These are phyloP conservation scores for Tricholoma saponaceum DNA, from an alignment of 768 basidiomycete genomes.

Conservation along the genomic window DNA sequence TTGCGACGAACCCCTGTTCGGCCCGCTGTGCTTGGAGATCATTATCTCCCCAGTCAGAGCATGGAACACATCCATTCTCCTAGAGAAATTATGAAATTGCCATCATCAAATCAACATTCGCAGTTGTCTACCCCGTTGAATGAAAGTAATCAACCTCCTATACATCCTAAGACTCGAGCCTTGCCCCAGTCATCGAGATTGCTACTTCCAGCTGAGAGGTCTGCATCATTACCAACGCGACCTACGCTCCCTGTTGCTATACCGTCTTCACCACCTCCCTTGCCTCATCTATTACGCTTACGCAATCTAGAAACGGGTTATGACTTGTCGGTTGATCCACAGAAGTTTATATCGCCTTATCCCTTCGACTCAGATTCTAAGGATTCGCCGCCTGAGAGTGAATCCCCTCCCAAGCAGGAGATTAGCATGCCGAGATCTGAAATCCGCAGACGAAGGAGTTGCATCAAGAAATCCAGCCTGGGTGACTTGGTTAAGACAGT, in stretches of 20 bases:
- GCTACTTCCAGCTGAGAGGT: conserved; percentile 3
- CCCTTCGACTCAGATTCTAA: neutral
- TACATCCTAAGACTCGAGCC: neutral
- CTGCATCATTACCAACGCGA: conserved; percentile 5
- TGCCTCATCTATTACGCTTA: conserved; percentile 35
- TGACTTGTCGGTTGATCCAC: conserved; percentile 18
- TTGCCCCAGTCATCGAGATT: neutral
- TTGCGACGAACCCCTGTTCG: conserved; percentile 12
- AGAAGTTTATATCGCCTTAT: conserved; percentile 9
- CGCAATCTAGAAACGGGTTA: conserved; percentile 16
- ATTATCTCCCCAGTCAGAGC: neutral
- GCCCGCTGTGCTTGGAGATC: conserved; percentile 4
- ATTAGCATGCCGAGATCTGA: conserved; percentile 19
- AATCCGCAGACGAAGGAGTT: conserved; percentile 52
- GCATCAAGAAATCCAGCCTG: conserved; percentile 54
- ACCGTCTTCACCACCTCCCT: conserved; percentile 35
- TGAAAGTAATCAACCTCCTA: neutral
- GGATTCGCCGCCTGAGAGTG: neutral
- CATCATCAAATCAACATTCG: neutral
- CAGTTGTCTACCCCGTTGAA: neutral
- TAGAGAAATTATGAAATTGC: neutral
- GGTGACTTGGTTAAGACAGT: conserved; percentile 63
- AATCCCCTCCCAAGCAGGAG: neutral
- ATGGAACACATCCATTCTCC: neutral
- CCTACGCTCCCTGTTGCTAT: conserved; percentile 3